Conservation (phyloP, 495 filamentous ascomycete species). For the Tuber magnatum region DNA sequence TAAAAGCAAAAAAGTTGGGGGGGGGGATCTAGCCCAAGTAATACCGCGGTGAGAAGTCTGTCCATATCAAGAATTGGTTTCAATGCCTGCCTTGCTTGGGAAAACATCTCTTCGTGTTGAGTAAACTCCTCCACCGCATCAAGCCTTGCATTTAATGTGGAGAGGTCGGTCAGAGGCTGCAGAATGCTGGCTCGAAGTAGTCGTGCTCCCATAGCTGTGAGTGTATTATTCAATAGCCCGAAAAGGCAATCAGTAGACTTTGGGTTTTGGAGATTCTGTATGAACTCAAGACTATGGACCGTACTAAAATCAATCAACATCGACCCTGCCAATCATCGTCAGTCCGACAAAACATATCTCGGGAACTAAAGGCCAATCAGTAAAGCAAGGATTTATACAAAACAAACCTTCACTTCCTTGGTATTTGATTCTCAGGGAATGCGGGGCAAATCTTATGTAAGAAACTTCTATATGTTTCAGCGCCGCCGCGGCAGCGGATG, state of each 20-base stretch:
- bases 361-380: conserved; percentile 3
- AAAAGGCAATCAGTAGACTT: conserved; percentile 74
- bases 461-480: conserved; percentile 72
- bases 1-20: neutral
- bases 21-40: conserved; percentile 4
- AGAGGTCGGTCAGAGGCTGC: conserved; percentile 71
- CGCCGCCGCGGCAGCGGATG: conserved; percentile 77
- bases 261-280: conserved; percentile 72
- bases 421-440: conserved; percentile 78
- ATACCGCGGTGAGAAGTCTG: conserved; percentile 56
- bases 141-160: conserved; percentile 54
- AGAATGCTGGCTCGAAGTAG: conserved; percentile 73
- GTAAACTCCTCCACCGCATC: conserved; percentile 81
- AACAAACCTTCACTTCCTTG: conserved; percentile 61
- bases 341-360: neutral
- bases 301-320: conserved; percentile 93
- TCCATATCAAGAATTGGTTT: conserved; percentile 68
- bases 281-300: conserved; percentile 74
- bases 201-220: conserved; percentile 80
- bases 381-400: neutral
- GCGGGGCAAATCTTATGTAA: conserved; percentile 53
- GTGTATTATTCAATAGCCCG: conserved; percentile 72
- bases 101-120: conserved; percentile 81
- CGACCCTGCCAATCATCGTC: conserved; percentile 48
- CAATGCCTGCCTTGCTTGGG: conserved; percentile 63